Evolutionary conservation across 2,329 filamentous ascomycete genomes (phyloP).

Genomic region (Colletotrichum cordylinicola): DNA sequence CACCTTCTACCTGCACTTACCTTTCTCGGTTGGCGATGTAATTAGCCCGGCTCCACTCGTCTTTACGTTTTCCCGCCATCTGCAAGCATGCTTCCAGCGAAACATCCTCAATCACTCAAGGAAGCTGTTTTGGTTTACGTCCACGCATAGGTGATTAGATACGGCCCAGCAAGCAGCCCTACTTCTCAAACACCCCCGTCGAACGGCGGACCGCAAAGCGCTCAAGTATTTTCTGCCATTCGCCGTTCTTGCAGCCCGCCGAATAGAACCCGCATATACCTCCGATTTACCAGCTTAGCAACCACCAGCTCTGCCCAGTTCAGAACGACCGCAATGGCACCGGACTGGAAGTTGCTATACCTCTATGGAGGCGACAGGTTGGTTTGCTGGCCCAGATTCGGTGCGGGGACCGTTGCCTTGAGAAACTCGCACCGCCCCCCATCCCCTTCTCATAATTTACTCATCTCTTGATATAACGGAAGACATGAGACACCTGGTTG

Average conservation of each 20-base stretch:
- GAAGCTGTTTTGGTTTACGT: neutral
- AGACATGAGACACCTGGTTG: neutral
- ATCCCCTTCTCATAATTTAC: neutral
- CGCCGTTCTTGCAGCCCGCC: neutral
- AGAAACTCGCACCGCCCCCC: neutral
- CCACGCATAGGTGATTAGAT: neutral
- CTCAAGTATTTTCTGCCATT: neutral
- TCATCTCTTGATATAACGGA: neutral
- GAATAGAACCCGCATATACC: neutral
- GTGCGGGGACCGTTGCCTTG: neutral
- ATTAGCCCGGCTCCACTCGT: neutral
- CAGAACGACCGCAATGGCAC: conserved; percentile 1
- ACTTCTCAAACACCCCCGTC: neutral
- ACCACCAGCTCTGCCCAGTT: neutral
- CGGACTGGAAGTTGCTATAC: conserved; percentile 26
- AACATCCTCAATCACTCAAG: neutral
- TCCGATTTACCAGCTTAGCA: neutral
- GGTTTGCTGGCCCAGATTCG: conserved; percentile 22
- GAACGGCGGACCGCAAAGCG: neutral
- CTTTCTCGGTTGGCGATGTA: neutral
- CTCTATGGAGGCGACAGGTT: conserved; percentile 48
- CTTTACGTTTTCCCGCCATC: neutral
- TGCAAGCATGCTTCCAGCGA: neutral
- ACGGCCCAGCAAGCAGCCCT: neutral
- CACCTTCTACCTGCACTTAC: neutral